Percentiles rank a stretch among this genome's conserved stretches.
phyloP scores from a whole-genome alignment of 2,329 filamentous ascomycete genomes.

The Tricladium varicosporioides region DNA sequence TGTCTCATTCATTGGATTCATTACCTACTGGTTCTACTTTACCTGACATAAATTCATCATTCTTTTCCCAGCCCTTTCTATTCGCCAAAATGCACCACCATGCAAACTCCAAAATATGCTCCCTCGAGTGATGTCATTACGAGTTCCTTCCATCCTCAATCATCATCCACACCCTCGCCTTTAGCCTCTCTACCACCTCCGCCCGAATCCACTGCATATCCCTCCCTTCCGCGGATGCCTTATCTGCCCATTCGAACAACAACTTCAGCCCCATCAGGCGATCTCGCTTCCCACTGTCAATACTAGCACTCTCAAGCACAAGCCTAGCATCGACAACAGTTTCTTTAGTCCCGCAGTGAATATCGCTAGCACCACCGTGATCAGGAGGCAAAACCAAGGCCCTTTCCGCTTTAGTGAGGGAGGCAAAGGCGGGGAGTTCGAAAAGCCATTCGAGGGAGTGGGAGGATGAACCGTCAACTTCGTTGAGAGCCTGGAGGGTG shows the following conservation, averaged over 20 bases:
- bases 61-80: background rate
- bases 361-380: constrained; percentile 38
- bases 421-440: constrained; percentile 51
- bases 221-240: constrained; percentile 38
- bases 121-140: background rate
- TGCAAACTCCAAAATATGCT: background rate
- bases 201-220: constrained; percentile 51
- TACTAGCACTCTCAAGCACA: constrained; percentile 49
- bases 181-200: constrained; percentile 54
- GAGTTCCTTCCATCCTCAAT: constrained; percentile 16
- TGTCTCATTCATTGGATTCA: too few relatives aligned
- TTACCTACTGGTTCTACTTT: too few relatives aligned
- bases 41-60: too few relatives aligned
- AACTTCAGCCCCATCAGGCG: constrained; percentile 60
- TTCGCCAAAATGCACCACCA: background rate
- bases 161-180: constrained; percentile 47
- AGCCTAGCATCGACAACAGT: constrained; percentile 63
- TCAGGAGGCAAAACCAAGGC: constrained; percentile 48
- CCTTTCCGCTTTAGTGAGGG: constrained; percentile 56
- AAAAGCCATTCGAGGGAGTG: constrained; percentile 64
- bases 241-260: constrained; percentile 67
- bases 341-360: constrained; percentile 49
- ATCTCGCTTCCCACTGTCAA: constrained; percentile 49
- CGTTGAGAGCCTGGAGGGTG: constrained; percentile 62
- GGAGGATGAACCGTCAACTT: constrained; percentile 46